A percentile compares a stretch with the other conserved stretches of the same genome.
phyloP scores from a whole-genome alignment of 257 asterid genomes.

The Nicotiana noctiflora region DNA sequence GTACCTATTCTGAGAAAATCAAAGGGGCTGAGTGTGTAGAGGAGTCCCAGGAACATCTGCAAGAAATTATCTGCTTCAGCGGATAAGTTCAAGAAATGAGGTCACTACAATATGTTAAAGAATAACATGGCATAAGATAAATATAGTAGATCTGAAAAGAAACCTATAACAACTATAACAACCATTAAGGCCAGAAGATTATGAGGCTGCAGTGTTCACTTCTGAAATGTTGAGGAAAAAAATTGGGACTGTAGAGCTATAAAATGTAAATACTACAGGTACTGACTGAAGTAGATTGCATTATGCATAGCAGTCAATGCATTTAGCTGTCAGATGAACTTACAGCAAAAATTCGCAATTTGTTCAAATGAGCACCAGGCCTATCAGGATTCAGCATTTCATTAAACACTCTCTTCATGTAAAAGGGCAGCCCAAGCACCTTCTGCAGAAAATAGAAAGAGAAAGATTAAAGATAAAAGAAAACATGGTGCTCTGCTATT shows the following conservation, averaged over 20 bases:
- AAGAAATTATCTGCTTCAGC: constrained; percentile 13
- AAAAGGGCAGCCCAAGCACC: constrained; percentile 45
- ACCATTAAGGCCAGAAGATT: neutral
- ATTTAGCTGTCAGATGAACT: constrained; percentile 28
- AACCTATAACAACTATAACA: neutral
- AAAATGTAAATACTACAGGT: neutral
- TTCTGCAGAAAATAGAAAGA: constrained; percentile 37
- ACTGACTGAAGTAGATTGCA: constrained; percentile 3
- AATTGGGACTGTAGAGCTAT: neutral
- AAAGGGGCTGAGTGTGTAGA: constrained; percentile 56
- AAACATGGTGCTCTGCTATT: neutral
- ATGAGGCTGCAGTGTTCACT: neutral
- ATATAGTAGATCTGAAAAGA: neutral
- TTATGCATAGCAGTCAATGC: neutral
- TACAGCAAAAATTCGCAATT: constrained; percentile 63
- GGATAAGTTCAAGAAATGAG: constrained; percentile 3
- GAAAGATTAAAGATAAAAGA: neutral
- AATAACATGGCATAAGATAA: neutral
- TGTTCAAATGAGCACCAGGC: constrained; percentile 49
- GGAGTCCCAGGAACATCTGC: constrained; percentile 61
- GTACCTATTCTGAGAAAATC: constrained; percentile 69
- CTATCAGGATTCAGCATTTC: constrained; percentile 68
- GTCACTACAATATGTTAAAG: neutral
- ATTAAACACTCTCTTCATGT: constrained; percentile 44
- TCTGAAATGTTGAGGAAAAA: neutral